Evolutionary conservation across 2,329 filamentous ascomycete species (phyloP).

Genomic region (Paracamarosporium sp.): DNA sequence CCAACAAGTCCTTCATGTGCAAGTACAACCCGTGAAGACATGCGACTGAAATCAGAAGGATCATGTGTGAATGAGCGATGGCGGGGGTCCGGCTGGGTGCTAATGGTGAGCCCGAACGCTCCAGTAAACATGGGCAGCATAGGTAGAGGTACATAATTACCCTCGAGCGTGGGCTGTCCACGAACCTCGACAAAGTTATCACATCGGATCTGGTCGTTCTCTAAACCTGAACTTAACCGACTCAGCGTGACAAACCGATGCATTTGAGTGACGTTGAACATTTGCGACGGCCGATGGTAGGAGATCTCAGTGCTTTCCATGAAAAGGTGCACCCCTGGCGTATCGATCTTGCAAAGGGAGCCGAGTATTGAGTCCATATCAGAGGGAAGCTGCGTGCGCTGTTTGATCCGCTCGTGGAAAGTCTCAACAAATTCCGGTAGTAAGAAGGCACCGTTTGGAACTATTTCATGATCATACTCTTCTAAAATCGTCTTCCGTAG

Average conservation of each 20-base stretch:
- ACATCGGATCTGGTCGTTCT: slow-evolving; percentile 10
- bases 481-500: slow-evolving; percentile 12
- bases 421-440: not conserved
- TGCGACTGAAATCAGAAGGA: slow-evolving; percentile 27
- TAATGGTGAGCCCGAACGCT: slow-evolving; percentile 9
- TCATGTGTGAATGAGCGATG: slow-evolving; percentile 4
- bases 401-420: slow-evolving; percentile 11
- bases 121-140: slow-evolving; percentile 13
- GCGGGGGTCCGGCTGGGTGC: not conserved
- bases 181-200: slow-evolving; percentile 26
- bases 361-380: slow-evolving; percentile 12
- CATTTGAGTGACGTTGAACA: slow-evolving; percentile 28
- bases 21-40: slow-evolving; percentile 15
- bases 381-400: slow-evolving; percentile 8
- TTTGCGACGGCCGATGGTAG: slow-evolving; percentile 22
- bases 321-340: not conserved
- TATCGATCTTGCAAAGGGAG: not conserved
- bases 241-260: slow-evolving; percentile 15
- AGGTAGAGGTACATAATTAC: slow-evolving; percentile 17
- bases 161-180: slow-evolving; percentile 22
- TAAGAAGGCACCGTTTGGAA: not conserved
- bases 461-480: slow-evolving; percentile 7
- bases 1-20: slow-evolving; percentile 18
- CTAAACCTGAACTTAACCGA: slow-evolving; percentile 4
- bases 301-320: slow-evolving; percentile 10